Conservation (phyloP, 2,329 filamentous ascomycete genomes). For the Cladosporium sp. region DNA sequence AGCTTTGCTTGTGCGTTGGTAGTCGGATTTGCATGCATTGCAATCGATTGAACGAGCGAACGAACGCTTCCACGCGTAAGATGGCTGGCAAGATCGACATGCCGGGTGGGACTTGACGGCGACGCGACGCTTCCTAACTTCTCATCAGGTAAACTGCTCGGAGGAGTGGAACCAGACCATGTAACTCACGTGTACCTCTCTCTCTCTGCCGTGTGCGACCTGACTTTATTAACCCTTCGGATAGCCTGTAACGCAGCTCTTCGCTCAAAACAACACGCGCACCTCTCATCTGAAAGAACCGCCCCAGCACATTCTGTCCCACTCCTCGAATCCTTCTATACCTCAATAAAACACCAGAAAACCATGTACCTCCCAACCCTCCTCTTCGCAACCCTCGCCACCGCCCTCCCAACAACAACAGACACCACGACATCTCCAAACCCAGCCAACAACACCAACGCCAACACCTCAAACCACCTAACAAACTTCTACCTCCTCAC, state of each 20-base stretch:
- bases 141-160: not conserved
- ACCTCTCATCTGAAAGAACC: not conserved
- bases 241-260: not conserved
- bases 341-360: not conserved
- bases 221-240: not conserved
- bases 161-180: not conserved
- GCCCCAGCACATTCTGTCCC: too few species aligned
- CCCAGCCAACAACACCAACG: not conserved
- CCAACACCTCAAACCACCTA: not conserved
- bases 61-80: not conserved
- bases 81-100: slow-evolving; percentile 5
- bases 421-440: not conserved
- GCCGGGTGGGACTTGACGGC: slow-evolving; percentile 11
- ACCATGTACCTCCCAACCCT: slow-evolving; percentile 4
- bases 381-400: slow-evolving; percentile 13
- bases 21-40: not conserved
- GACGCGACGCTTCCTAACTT: slow-evolving; percentile 10
- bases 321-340: too few species aligned
- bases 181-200: not conserved
- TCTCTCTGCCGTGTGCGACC: not conserved
- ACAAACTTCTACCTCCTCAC: slow-evolving; percentile 44
- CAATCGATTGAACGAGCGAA: not conserved
- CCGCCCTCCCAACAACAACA: slow-evolving; percentile 15
- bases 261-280: not conserved
- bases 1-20: not conserved